These are phyloP conservation scores for Talaromyces pinophilus DNA, from an alignment of 2,329 filamentous ascomycete species.

Conservation along the genomic window DNA sequence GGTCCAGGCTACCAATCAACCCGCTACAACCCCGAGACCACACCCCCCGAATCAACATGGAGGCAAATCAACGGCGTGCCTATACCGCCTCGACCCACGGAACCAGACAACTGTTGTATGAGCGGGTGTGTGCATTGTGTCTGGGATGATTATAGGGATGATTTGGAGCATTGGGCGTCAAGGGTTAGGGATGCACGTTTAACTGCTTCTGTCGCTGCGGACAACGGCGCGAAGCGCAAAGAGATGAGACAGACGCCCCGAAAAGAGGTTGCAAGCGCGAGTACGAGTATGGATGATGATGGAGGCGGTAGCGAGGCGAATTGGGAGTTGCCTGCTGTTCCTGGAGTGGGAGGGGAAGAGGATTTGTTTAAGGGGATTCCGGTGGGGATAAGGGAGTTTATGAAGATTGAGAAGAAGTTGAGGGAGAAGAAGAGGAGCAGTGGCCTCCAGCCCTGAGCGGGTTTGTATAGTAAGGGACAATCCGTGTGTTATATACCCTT, in stretches of 20 bases:
- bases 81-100: slow-evolving; percentile 79
- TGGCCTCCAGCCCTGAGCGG: slow-evolving; percentile 26
- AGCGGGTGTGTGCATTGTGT: slow-evolving; percentile 97
- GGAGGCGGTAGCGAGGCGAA: slow-evolving; percentile 72
- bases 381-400: slow-evolving; percentile 92
- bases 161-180: slow-evolving; percentile 83
- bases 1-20: slow-evolving; percentile 70
- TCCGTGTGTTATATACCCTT: neutral
- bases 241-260: slow-evolving; percentile 38
- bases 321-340: slow-evolving; percentile 53
- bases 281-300: slow-evolving; percentile 73
- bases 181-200: slow-evolving; percentile 63
- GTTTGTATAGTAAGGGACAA: neutral
- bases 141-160: slow-evolving; percentile 88
- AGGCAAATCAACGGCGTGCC: slow-evolving; percentile 70
- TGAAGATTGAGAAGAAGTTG: slow-evolving; percentile 91
- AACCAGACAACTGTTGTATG: slow-evolving; percentile 99
- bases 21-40: slow-evolving; percentile 54
- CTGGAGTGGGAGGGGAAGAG: slow-evolving; percentile 42
- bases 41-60: slow-evolving; percentile 60
- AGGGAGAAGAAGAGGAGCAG: slow-evolving; percentile 70
- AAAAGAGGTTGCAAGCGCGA: slow-evolving; percentile 51
- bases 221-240: slow-evolving; percentile 20
- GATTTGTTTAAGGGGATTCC: slow-evolving; percentile 79
- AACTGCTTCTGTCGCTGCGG: slow-evolving; percentile 25